These are phyloP conservation scores for Trichoderma guizhouense DNA, from an alignment of 2,329 filamentous ascomycete genomes.

Conservation along the genomic window DNA sequence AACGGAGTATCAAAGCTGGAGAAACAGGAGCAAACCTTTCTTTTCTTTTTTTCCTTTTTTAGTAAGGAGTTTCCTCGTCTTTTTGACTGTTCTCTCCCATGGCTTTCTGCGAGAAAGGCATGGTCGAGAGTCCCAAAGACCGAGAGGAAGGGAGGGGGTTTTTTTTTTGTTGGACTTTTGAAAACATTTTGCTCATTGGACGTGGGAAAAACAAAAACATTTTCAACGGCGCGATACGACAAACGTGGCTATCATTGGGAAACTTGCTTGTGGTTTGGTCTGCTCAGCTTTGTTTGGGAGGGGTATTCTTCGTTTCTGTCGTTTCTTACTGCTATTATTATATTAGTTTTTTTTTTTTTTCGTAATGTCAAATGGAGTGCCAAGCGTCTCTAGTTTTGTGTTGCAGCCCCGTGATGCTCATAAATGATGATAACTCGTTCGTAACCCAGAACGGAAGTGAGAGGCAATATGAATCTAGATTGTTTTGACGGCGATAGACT, in stretches of 20 bases:
- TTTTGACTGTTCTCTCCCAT: background rate
- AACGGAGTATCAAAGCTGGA: slow-evolving; percentile 11
- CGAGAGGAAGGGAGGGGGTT: background rate
- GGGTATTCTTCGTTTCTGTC: background rate
- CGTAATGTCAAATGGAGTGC: background rate
- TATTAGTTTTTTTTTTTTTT: background rate
- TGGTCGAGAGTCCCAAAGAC: background rate
- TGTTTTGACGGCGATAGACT: background rate
- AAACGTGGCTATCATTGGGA: background rate
- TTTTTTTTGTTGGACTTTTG: background rate
- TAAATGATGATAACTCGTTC: background rate
- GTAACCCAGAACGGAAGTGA: background rate
- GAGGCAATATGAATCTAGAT: background rate
- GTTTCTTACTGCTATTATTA: background rate
- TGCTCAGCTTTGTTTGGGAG: background rate
- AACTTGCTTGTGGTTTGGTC: background rate
- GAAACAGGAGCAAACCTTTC: background rate
- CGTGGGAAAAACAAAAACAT: background rate
- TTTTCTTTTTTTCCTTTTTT: background rate
- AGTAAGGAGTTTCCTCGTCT: background rate
- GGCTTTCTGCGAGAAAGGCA: background rate
- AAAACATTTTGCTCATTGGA: background rate
- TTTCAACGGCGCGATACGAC: background rate
- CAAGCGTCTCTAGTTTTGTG: background rate
- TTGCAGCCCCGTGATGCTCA: background rate